These are phyloP conservation scores for Fusarium pseudonygamai DNA, from an alignment of 2,329 filamentous ascomycete species.

Conservation along the genomic window DNA sequence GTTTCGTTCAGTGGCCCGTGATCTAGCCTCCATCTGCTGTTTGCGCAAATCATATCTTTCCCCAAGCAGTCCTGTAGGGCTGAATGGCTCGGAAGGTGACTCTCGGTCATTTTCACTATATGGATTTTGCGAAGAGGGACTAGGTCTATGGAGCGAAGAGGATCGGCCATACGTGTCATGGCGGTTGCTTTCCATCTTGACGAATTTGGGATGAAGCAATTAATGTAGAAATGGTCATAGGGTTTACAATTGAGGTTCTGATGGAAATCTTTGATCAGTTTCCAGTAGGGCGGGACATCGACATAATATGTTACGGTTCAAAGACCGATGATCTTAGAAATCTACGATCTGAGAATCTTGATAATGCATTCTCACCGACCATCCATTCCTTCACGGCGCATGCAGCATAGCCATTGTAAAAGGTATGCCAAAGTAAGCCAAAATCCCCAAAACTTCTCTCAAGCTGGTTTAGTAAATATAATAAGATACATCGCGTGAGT, in stretches of 20 bases:
- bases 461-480: background rate
- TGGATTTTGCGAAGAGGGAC: rapidly evolving
- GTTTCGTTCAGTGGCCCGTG: rapidly evolving
- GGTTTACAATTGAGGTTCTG: rapidly evolving
- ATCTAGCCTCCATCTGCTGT: background rate
- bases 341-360: rapidly evolving
- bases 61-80: background rate
- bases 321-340: rapidly evolving
- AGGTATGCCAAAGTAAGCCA: background rate
- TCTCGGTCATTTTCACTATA: rapidly evolving
- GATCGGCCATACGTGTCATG: rapidly evolving
- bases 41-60: background rate
- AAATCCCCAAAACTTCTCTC: rapidly evolving
- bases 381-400: background rate
- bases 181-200: background rate
- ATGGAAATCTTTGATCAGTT: rapidly evolving
- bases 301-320: rapidly evolving
- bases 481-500: background rate
- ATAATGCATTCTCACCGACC: background rate
- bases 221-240: background rate
- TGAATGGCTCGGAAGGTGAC: background rate
- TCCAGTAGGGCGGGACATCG: rapidly evolving
- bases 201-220: rapidly evolving
- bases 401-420: background rate
- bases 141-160: background rate